Percentiles rank a stretch among this genome's conserved stretches.
phyloP scores from a whole-genome alignment of 2,329 filamentous ascomycete genomes.

The Stagonosporopsis cucurbitacearum region DNA sequence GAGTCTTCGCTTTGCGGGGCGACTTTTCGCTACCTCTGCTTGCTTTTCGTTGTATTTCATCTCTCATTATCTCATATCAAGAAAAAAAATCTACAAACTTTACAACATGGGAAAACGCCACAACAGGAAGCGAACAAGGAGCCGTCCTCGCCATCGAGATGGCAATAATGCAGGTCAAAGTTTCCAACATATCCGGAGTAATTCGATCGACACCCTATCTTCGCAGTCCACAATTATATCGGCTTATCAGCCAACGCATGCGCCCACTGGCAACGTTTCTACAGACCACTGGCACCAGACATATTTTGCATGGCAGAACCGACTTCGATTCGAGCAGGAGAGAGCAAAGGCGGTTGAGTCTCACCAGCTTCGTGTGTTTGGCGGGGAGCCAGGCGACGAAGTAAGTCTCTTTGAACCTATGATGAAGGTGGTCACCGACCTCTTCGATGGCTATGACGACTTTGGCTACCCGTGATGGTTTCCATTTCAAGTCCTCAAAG shows the following conservation, averaged over 20 bases:
- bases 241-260: slow-evolving; percentile 28
- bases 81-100: background rate
- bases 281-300: slow-evolving; percentile 47
- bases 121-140: slow-evolving; percentile 53
- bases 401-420: slow-evolving; percentile 53
- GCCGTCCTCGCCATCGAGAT: slow-evolving; percentile 51
- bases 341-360: slow-evolving; percentile 40
- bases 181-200: slow-evolving; percentile 39
- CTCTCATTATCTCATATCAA: slow-evolving; percentile 12
- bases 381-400: slow-evolving; percentile 52
- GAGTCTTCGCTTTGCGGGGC: slow-evolving; percentile 38
- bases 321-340: slow-evolving; percentile 39
- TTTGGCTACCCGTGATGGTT: slow-evolving; percentile 51
- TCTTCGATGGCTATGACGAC: slow-evolving; percentile 54
- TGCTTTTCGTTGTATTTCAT: slow-evolving; percentile 5
- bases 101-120: slow-evolving; percentile 50
- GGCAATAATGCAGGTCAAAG: slow-evolving; percentile 29
- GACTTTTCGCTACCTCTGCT: slow-evolving; percentile 32
- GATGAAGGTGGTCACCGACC: slow-evolving; percentile 55
- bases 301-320: slow-evolving; percentile 47
- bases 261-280: slow-evolving; percentile 26
- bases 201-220: slow-evolving; percentile 39
- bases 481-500: slow-evolving; percentile 3
- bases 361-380: slow-evolving; percentile 53
- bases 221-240: slow-evolving; percentile 33